phyloP scores from a whole-genome alignment of 345 rosid genomes.

The Balakata baccata region DNA sequence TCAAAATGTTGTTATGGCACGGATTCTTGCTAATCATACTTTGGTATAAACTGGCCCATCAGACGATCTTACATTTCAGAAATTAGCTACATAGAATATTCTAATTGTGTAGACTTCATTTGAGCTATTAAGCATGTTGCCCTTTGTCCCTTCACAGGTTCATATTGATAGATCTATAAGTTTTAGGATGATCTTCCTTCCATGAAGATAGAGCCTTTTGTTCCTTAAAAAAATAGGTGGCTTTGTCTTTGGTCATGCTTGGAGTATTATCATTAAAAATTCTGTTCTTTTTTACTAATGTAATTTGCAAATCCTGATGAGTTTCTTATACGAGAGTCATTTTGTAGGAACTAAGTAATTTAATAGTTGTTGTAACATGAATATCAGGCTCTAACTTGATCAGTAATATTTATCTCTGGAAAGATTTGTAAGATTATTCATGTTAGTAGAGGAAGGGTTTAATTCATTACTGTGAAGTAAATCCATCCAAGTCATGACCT shows the following conservation, averaged over 20 bases:
- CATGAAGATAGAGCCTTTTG: background rate
- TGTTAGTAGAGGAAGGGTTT: background rate
- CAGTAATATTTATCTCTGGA: background rate
- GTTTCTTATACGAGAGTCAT: background rate
- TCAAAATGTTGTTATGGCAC: background rate
- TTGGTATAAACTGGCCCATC: background rate
- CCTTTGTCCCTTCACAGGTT: background rate
- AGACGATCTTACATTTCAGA: background rate
- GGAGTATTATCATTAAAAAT: background rate
- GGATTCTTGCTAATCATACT: background rate
- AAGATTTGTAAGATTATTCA: background rate
- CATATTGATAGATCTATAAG: background rate
- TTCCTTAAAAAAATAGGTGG: background rate
- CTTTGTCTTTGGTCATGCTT: background rate
- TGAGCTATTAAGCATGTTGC: background rate
- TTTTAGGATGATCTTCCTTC: background rate
- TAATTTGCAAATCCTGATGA: background rate
- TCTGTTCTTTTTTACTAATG: background rate
- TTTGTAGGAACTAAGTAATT: background rate
- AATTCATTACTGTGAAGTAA: background rate
- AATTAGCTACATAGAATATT: background rate
- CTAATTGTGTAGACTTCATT: background rate
- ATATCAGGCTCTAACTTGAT: background rate
- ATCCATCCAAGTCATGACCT: constrained; percentile 2
- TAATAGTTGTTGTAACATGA: background rate